These are phyloP conservation scores for Ceratobasidium sp. DNA, from an alignment of 1,284 basidiomycete species.

Conservation along the genomic window DNA sequence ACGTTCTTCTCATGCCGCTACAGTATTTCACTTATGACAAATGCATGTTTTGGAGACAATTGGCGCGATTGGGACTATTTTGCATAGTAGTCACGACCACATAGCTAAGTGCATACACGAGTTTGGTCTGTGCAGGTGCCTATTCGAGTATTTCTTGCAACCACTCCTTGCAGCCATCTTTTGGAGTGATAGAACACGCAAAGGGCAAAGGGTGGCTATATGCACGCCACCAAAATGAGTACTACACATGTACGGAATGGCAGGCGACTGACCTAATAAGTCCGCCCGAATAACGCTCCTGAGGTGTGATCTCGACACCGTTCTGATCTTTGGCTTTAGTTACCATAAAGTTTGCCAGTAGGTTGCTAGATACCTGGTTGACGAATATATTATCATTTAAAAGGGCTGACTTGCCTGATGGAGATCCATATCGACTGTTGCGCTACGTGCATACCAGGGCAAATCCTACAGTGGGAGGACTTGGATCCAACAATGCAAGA, in stretches of 20 bases:
- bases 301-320: constrained; percentile 8
- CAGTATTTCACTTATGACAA: no score
- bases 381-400: neutral
- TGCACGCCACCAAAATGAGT: neutral
- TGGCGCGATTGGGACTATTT: no score
- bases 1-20: neutral
- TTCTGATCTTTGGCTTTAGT: constrained; percentile 30
- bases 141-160: neutral
- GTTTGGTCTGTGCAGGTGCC: neutral
- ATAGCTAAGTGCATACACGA: no score
- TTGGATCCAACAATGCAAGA: neutral
- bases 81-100: no score
- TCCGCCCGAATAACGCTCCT: constrained; percentile 10
- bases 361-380: neutral
- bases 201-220: constrained; percentile 23
- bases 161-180: constrained; percentile 25
- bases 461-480: neutral
- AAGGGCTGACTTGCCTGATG: neutral
- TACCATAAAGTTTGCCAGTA: constrained; percentile 19
- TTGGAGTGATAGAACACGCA: constrained; percentile 2
- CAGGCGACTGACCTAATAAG: constrained; percentile 12
- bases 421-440: constrained; percentile 28
- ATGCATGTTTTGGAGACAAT: no score
- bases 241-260: neutral
- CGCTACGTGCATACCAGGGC: constrained; percentile 25